Evolutionary conservation across 192 early-diverging fungal species (phyloP), one percentile per base, ranked within the genome.

Genomic region (Podila verticillata): DNA sequence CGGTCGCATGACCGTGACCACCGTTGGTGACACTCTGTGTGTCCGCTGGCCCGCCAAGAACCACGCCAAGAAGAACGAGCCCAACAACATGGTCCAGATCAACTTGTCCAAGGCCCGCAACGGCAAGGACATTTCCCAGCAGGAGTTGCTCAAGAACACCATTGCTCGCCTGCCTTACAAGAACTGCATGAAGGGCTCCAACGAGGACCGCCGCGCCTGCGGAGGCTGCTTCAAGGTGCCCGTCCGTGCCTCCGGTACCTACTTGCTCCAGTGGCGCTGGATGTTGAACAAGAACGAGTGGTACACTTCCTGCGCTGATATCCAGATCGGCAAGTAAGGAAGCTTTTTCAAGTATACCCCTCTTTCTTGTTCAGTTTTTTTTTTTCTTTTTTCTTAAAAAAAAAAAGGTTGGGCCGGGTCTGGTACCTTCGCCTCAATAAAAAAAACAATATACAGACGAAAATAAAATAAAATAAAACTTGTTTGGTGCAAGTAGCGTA

Each of bases 211-310:
- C 58, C 75, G 75, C 20, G 26, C 75, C 51, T 79, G 75, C 69
- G 75, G 75, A 72, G 75, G 75, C 32, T 79, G 75, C 75, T 79
- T 79, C 75, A 72, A 71, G 68, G 75, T 79, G 10, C 75, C 75
- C 22, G 22, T 24, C 24, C 64, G 69, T 67, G 57, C 63, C 31
- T 49, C 69, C 28, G 75, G 75, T 63, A 57, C 28, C 29, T 79
- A 79, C 69, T 65, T 79, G 15, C 49, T 79, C 29, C 75, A 79
- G 69, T 79, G 75, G 75, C 68, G 75, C 68, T 79, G 75, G 75
- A 67, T 79, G 75, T 67, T 79, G 65, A 72, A 79, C 69, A 67
- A 72, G 63, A 58, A 67, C 75, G 69, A 79, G 75, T 71, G 51
- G 57, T 79, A 79, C 69, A 79, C 75, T 36, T 72, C 69, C 7